phyloP scores from a whole-genome alignment of 306 rosid species.

The Elaeagnus macrophylla region DNA sequence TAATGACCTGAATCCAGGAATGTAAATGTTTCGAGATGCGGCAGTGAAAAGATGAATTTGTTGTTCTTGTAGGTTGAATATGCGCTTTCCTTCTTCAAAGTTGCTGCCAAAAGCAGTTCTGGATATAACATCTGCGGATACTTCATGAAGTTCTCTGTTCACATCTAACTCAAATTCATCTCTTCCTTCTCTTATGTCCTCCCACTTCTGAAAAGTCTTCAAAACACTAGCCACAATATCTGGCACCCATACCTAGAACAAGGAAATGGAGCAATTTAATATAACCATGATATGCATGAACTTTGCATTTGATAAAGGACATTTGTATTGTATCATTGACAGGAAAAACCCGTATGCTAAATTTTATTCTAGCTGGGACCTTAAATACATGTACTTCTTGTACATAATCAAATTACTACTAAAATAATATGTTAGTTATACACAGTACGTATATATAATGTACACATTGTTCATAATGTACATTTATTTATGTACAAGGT shows the following conservation, averaged over 20 bases:
- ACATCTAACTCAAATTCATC: conserved; percentile 61
- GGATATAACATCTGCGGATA: conserved; percentile 62
- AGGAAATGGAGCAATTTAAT: too few relatives aligned
- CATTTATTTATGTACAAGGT: too few relatives aligned
- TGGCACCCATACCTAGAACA: conserved; percentile 58
- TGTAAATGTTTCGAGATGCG: conserved; percentile 46
- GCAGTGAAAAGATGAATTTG: conserved; percentile 45
- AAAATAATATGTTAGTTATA: too few relatives aligned
- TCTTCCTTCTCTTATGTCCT: conserved; percentile 31
- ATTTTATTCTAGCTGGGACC: too few relatives aligned
- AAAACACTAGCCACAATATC: conserved; percentile 43
- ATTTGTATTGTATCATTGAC: too few relatives aligned
- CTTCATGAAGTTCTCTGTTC: conserved; percentile 37
- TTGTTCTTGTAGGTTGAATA: conserved; percentile 58
- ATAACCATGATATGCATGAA: too few relatives aligned
- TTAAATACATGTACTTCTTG: too few relatives aligned
- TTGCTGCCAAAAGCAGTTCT: conserved; percentile 72
- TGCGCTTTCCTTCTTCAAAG: conserved; percentile 57
- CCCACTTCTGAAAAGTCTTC: conserved; percentile 55
- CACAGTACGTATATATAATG: too few relatives aligned
- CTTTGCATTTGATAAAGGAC: too few relatives aligned
- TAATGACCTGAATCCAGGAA: conserved; percentile 88
- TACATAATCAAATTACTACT: too few relatives aligned
- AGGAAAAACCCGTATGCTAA: too few relatives aligned
- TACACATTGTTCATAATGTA: too few relatives aligned